Base-by-base conservation (phyloP, 106 monocot genomes). In the Platanthera guangdongensis region DNA sequence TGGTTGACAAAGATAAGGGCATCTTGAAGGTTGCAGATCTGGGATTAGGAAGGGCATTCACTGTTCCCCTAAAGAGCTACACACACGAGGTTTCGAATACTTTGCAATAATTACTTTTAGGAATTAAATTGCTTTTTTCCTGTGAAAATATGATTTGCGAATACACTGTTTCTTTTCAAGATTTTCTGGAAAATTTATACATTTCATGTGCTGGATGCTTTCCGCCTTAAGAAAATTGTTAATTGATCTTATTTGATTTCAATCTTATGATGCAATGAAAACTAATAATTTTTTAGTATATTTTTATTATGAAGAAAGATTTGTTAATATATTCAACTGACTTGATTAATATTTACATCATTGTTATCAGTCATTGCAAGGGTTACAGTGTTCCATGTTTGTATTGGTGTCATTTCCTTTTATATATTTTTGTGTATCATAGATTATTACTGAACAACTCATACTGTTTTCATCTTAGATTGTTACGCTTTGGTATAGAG, bases 401-500 rank as follows among this genome's bases (percentile, higher is more conserved):
- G 8, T 7, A 7, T 2, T 1, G 28, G 21, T 28, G 57, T 64
- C 64, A 1, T 22, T 25, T 64, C 57, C n/a, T 12, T 18, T 2
- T 53, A 4, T 13, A 53, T 53, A 4, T 4, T 10, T 64, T 10
- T 64, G 21, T 64, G 64, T 8, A 25, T 64, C 64, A 28, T 64
- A 25, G 28, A 64, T 22, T 64, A 64, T 64, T 64, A 51, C 77
- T 18, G 6, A 21, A 65, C 57, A 77, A 59, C 69, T 46, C 8
- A 69, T 69, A 4, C 9, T 50, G 9, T 72, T 51, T 15, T 21
- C 18, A 21, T 46, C 51, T 51, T 77, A 99, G 97, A 94, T 99
- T 80, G 94, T 99, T 57, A 99, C 97, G 19, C 94, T 99, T 25
- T 99, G 97, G 97, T 99, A 99, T 74, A 99, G 97, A 94, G 97